phyloP scores from a whole-genome alignment of 208 protist genomes.

The Naegleria fowleri region DNA sequence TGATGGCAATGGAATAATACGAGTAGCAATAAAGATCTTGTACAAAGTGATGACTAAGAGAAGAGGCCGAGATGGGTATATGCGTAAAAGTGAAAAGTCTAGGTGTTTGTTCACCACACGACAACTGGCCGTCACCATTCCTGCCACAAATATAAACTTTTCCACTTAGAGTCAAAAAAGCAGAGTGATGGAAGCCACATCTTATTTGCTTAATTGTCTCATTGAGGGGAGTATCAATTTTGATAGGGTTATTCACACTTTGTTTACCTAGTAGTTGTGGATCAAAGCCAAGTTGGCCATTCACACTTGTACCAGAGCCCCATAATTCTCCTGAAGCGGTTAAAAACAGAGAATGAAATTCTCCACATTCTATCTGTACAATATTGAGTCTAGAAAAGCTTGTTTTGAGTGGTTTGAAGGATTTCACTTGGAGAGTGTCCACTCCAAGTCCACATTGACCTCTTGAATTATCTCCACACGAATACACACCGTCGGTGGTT shows the following conservation, averaged over 20 bases:
- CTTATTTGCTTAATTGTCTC: background rate
- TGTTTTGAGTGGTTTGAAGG: background rate
- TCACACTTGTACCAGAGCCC: background rate
- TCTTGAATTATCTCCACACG: constrained; percentile 10
- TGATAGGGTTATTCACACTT: background rate
- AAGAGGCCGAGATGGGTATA: background rate
- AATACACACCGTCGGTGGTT: background rate
- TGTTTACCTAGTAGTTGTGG: background rate
- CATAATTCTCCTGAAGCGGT: background rate
- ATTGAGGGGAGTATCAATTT: background rate
- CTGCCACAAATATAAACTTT: background rate
- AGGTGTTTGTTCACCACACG: background rate
- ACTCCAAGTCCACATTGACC: constrained; percentile 12
- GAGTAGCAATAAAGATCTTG: background rate
- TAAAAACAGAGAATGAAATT: background rate
- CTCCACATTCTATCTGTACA: background rate
- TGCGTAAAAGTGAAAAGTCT: background rate
- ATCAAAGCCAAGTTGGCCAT: constrained; percentile 15
- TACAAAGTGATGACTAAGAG: background rate
- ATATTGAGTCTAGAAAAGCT: background rate
- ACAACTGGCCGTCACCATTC: background rate
- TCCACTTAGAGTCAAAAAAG: background rate
- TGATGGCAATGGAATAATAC: background rate
- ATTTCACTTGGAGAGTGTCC: too few species aligned
- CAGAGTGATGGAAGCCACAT: constrained; percentile 3